Base-by-base conservation (phyloP, 495 filamentous ascomycete genomes). In the Neurospora sp. region DNA sequence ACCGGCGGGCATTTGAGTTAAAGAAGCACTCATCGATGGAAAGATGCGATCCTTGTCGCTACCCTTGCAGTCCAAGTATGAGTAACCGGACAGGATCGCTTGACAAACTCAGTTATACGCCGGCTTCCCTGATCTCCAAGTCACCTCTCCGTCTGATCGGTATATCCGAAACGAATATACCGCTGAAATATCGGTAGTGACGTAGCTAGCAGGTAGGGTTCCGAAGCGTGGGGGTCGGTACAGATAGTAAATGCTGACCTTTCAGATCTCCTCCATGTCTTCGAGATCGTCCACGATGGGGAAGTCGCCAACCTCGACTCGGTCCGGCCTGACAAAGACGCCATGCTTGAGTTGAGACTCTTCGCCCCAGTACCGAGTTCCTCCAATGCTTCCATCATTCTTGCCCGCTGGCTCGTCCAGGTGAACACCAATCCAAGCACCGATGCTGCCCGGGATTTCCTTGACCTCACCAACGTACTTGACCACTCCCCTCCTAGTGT, bases 381-480 rank as follows among this genome's bases (percentile, higher is more conserved):
- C 92, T n/a, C 85, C 86, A 53, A 96, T 86, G 76, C 90, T 92
- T 20, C 94, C 94, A 79, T 98, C 93, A 76, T 98, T 98, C 84
- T 92, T 96, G 40, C 94, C 94, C 41, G 89, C 89, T 5, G 93
- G 93, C 81, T 97, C 93, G 78, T 97, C 93, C 61, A 96, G 85
- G 76, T 89, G 87, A 68, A 98, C 85, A 53, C 95, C 94, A 45
- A 96, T 86, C 95, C 96, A 98, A 20, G 92, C 86, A 6, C 92
- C 92, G 42, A 83, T 69, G 38, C 87, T 78, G 16, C 88, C 89
- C 0, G 94, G 93, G 69, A 98, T 94, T 74, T 93, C 90, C 41
- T 90, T 86, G 20, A 98, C 91, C 17, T 90, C 87, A 7, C 95
- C 96, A 74, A 97, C 85, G 78, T 91, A 98, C 77, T 87, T 89